Evolutionary conservation across 148 eudicot species (phyloP).

Genomic region (Chenopodium formosanum): DNA sequence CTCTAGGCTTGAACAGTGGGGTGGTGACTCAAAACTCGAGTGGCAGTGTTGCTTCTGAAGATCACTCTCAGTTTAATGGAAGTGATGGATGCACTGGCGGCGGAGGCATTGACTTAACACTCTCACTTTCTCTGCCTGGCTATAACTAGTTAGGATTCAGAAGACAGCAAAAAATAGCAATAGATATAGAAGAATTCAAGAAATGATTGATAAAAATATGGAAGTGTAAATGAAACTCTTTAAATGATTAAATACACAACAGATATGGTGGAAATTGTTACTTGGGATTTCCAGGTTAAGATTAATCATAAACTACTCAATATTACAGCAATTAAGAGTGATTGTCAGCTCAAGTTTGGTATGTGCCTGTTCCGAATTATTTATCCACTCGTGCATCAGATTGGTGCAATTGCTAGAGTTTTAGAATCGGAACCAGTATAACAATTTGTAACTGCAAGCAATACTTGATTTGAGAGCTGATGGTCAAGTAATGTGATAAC

Average conservation of each 20-base stretch:
- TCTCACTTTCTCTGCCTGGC: conserved; percentile 30
- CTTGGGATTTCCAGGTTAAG: background rate
- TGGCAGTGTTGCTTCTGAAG: conserved; percentile 9
- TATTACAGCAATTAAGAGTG: background rate
- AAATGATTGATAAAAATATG: background rate
- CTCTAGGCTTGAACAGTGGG: background rate
- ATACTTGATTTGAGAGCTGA: background rate
- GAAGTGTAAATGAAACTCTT: background rate
- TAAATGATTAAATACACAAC: background rate
- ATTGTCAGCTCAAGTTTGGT: background rate
- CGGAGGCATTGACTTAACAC: conserved; percentile 20
- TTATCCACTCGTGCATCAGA: background rate
- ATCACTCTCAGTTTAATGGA: background rate
- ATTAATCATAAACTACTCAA: background rate
- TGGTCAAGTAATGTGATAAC: background rate
- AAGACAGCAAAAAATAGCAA: background rate
- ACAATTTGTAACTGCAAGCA: background rate
- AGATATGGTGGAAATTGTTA: background rate
- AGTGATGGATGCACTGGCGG: conserved; percentile 18
- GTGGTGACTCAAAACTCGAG: conserved; percentile 2
- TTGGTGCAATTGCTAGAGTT: background rate
- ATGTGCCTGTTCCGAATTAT: background rate
- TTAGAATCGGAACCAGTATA: background rate
- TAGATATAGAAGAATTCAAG: background rate
- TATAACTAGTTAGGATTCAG: conserved; percentile 12